phyloP scores from a whole-genome alignment of 441 rosid species.

The Syzygium syzygioides region DNA sequence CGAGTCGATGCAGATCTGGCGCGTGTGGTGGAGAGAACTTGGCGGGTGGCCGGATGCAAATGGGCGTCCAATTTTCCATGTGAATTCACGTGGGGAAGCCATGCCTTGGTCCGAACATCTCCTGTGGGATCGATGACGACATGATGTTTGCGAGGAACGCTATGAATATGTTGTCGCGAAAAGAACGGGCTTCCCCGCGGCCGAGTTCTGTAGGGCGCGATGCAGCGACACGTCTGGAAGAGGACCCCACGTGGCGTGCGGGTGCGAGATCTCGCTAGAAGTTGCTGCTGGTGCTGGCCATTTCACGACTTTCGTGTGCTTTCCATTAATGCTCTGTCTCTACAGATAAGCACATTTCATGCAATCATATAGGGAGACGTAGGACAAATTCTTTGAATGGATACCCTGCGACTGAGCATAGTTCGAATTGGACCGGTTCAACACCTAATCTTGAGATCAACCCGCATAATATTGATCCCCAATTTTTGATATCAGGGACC shows the following conservation, averaged over 20 bases:
- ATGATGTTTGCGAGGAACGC: not conserved
- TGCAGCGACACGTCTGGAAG: not conserved
- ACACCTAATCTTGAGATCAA: no score
- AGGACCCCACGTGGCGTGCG: not conserved
- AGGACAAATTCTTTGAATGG: not conserved
- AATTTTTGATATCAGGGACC: no score
- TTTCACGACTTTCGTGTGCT: not conserved
- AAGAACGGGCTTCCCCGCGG: not conserved
- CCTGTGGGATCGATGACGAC: not conserved
- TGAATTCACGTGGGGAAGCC: not conserved
- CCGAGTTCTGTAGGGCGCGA: not conserved
- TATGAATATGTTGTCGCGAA: not conserved
- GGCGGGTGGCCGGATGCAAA: no score
- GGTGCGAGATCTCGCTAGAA: not conserved
- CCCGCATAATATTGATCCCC: no score
- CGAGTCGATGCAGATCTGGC: not conserved
- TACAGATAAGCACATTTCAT: not conserved
- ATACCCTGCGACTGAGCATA: not conserved
- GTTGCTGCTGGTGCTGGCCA: not conserved
- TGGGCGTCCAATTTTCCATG: not conserved
- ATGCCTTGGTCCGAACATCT: not conserved
- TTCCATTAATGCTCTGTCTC: not conserved
- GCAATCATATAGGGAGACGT: not conserved
- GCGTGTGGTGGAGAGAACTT: not conserved
- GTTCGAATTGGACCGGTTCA: no score